phyloP scores from a whole-genome alignment of 139 green algal genomes.

The Coccomyxa sp. region DNA sequence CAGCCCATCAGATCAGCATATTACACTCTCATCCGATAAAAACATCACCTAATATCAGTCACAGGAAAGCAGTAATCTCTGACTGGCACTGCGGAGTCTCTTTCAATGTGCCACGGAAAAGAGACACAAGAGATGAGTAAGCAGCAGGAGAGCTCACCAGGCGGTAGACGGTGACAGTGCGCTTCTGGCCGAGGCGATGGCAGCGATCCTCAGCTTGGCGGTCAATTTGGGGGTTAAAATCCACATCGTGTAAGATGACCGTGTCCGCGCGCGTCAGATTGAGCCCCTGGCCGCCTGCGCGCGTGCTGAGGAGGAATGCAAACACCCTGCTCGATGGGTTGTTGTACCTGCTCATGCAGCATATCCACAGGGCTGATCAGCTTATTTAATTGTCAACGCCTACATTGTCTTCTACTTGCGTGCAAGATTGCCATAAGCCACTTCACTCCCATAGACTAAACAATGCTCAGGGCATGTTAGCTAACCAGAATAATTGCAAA shows the following conservation, averaged over 20 bases:
- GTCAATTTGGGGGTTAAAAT: constrained; percentile 92
- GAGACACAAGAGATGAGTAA: too few relatives aligned
- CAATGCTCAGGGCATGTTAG: not conserved
- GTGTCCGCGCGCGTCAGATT: constrained; percentile 95
- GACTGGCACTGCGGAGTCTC: too few relatives aligned
- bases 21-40: too few relatives aligned
- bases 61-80: too few relatives aligned
- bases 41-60: too few relatives aligned
- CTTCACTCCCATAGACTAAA: too few relatives aligned
- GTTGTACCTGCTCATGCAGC: constrained; percentile 50
- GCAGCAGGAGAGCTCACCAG: constrained; percentile 51
- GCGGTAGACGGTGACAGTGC: constrained; percentile 83
- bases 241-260: constrained; percentile 91
- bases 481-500: not conserved
- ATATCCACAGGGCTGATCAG: too few relatives aligned
- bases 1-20: too few relatives aligned
- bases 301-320: constrained; percentile 89
- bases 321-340: constrained; percentile 61
- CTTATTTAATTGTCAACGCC: too few relatives aligned
- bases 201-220: constrained; percentile 73
- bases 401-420: too few relatives aligned
- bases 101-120: too few relatives aligned
- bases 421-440: too few relatives aligned
- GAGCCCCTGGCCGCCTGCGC: constrained; percentile 87
- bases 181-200: constrained; percentile 81